Conservation (phyloP, 257 asterid genomes). For the Solanum clarkiae region DNA sequence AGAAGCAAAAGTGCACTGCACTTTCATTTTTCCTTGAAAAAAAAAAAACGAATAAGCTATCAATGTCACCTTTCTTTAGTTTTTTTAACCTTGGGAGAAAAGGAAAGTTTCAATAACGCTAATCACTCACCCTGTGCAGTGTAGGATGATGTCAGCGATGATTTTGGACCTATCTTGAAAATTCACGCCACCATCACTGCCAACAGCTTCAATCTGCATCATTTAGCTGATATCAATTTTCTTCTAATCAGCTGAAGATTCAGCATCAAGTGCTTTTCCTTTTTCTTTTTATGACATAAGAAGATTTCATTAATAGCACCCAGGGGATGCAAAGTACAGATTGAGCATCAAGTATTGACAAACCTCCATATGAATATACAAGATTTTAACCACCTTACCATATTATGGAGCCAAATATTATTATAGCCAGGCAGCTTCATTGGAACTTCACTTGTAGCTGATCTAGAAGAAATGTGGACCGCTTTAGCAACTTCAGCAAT, state of each 20-base stretch:
- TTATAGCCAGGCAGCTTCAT: conserved; percentile 48
- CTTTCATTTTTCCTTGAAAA: background rate
- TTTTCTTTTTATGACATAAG: background rate
- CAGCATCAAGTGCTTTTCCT: background rate
- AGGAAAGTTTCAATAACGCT: background rate
- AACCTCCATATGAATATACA: background rate
- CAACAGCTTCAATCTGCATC: conserved; percentile 48
- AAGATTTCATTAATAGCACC: background rate
- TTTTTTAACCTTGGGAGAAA: background rate
- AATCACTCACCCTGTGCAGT: conserved; percentile 82
- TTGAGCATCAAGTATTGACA: background rate
- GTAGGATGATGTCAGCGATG: conserved; percentile 58
- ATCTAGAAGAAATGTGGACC: conserved; percentile 76
- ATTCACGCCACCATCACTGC: conserved; percentile 50
- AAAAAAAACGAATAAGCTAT: background rate
- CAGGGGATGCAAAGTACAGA: background rate
- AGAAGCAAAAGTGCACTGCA: background rate
- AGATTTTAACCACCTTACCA: conserved; percentile 35
- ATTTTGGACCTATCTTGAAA: conserved; percentile 46
- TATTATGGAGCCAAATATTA: conserved; percentile 60
- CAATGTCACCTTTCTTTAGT: background rate
- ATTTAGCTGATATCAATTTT: conserved; percentile 5
- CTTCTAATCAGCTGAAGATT: background rate
- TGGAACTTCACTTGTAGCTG: conserved; percentile 17
- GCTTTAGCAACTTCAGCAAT: conserved; percentile 69